phyloP scores from a whole-genome alignment of 495 filamentous ascomycete genomes.

The Trichodelitschia bisporula region DNA sequence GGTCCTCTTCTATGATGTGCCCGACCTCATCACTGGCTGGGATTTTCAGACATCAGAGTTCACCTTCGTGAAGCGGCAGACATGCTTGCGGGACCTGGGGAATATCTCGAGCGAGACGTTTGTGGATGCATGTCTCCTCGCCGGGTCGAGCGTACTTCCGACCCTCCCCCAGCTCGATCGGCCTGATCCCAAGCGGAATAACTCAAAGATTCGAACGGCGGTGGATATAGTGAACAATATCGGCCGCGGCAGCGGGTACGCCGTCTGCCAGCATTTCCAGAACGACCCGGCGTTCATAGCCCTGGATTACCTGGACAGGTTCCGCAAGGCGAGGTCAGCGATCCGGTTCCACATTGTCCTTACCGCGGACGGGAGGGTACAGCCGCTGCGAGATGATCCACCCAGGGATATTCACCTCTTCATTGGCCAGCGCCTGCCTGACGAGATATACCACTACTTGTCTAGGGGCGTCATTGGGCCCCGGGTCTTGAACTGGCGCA shows the following conservation, averaged over 20 bases:
- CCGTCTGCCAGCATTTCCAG: conserved; percentile 41
- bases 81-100: conserved; percentile 42
- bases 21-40: conserved; percentile 57
- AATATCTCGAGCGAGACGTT: conserved; percentile 48
- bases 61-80: conserved; percentile 43
- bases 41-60: conserved; percentile 43
- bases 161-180: conserved; percentile 46
- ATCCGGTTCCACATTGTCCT: conserved; percentile 75
- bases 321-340: conserved; percentile 55
- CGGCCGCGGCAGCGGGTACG: conserved; percentile 33
- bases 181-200: conserved; percentile 23
- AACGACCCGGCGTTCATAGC: conserved; percentile 44
- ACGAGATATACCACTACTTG: conserved; percentile 82
- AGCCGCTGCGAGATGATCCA: conserved; percentile 40
- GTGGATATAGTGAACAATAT: conserved; percentile 33
- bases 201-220: conserved; percentile 35
- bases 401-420: conserved; percentile 72
- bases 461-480: conserved; percentile 58
- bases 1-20: conserved; percentile 62
- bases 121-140: conserved; percentile 57
- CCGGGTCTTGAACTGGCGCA: conserved; percentile 56
- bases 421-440: conserved; percentile 66
- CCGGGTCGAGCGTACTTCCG: conserved; percentile 57
- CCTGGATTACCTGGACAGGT: conserved; percentile 60
- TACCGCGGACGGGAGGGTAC: conserved; percentile 45